Conservation (phyloP, 1,284 basidiomycete species). For the Singerocomus inundabilis region DNA sequence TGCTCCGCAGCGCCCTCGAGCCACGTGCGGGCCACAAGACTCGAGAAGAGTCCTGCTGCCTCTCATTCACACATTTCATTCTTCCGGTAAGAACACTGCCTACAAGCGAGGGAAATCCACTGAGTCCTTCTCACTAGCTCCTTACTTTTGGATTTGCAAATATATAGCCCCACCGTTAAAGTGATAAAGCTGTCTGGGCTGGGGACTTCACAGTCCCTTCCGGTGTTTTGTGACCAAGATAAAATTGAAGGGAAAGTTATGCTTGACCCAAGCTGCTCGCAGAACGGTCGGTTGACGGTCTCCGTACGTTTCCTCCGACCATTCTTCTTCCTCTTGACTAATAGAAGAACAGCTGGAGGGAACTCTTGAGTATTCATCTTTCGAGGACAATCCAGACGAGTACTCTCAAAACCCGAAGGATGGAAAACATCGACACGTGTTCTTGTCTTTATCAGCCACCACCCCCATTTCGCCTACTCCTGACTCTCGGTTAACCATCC, state of each 20-base stretch:
- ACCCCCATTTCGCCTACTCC: conserved; percentile 43
- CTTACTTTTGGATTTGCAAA: conserved; percentile 53
- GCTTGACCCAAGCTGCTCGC: conserved; percentile 49
- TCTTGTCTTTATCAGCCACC: conserved; percentile 51
- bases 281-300: conserved; percentile 55
- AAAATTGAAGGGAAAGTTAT: conserved; percentile 57
- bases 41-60: conserved; percentile 13
- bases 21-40: conserved; percentile 25
- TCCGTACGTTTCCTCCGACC: conserved; percentile 41
- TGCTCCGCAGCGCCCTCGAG: conserved; percentile 21
- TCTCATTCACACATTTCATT: conserved; percentile 42
- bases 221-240: conserved; percentile 61
- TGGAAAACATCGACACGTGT: conserved; percentile 49
- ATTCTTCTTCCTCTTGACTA: background rate
- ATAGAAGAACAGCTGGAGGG: conserved; percentile 54
- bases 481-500: conserved; percentile 48
- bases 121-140: conserved; percentile 41
- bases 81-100: conserved; percentile 40
- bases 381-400: conserved; percentile 29
- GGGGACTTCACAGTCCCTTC: conserved; percentile 40
- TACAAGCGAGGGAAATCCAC: background rate
- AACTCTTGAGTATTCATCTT: conserved; percentile 49
- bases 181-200: conserved; percentile 39
- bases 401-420: conserved; percentile 20
- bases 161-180: conserved; percentile 59